phyloP scores from a whole-genome alignment of 257 asterid genomes.

The Cruciata laevipes region DNA sequence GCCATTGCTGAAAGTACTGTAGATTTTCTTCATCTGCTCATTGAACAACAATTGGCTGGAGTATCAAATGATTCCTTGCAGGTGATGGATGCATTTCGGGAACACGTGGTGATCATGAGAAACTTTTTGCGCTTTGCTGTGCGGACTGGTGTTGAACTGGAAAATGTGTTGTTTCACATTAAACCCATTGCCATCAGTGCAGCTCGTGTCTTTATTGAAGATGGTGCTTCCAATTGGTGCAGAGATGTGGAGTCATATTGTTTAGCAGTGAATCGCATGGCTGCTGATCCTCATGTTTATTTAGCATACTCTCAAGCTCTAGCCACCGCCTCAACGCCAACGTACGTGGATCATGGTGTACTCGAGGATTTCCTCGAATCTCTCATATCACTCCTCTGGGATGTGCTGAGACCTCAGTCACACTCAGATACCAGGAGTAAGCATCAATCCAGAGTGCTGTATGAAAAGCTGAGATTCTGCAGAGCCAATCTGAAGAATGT shows the following conservation, averaged over 20 bases:
- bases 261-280: not conserved
- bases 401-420: not conserved
- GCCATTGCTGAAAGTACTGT: not conserved
- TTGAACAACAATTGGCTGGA: no score
- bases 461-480: not conserved
- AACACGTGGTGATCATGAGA: not conserved
- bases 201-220: not conserved
- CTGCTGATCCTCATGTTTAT: not conserved
- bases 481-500: not conserved
- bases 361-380: not conserved
- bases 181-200: not conserved
- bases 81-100: not conserved
- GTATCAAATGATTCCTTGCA: no score
- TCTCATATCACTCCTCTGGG: constrained; percentile 1
- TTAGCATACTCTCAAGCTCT: not conserved
- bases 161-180: not conserved
- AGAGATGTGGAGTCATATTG: not conserved
- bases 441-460: not conserved
- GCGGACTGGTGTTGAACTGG: not conserved
- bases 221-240: not conserved
- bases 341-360: not conserved
- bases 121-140: not conserved
- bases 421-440: not conserved
- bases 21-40: not conserved
- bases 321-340: not conserved